Conservation (phyloP, 129 eudicot genomes). For the Flaveria trinervia region DNA sequence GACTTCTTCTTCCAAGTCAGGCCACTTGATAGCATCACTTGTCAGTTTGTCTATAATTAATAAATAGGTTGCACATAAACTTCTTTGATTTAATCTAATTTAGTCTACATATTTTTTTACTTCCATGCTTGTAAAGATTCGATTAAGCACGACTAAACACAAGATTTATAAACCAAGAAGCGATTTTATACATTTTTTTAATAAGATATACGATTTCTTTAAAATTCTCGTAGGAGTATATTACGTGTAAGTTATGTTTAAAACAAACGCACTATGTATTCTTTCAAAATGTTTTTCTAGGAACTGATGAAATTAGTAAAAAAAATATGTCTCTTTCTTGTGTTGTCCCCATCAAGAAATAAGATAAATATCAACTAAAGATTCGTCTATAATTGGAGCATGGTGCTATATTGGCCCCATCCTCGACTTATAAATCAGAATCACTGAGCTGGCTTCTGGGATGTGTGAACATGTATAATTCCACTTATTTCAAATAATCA, state of each 20-base stretch:
- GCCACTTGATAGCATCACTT: slow-evolving; percentile 5
- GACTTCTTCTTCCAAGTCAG: slow-evolving; percentile 12
- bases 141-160: no score
- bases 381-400: not conserved
- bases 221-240: no score
- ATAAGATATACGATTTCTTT: no score
- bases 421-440: slow-evolving; percentile 5
- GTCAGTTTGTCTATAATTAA: not conserved
- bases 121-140: not conserved
- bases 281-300: no score
- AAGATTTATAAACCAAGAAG: no score
- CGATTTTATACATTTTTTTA: no score
- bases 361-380: not conserved
- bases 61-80: no score
- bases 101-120: no score
- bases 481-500: not conserved
- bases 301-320: no score
- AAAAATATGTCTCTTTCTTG: not conserved
- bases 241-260: no score
- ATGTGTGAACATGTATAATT: slow-evolving; percentile 27
- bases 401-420: slow-evolving; percentile 12
- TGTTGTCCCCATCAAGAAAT: not conserved
- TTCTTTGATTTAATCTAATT: no score
- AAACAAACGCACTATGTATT: no score
- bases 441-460: slow-evolving; percentile 21